Conservation (phyloP, 257 asterid genomes). For the Handroanthus guayacan region DNA sequence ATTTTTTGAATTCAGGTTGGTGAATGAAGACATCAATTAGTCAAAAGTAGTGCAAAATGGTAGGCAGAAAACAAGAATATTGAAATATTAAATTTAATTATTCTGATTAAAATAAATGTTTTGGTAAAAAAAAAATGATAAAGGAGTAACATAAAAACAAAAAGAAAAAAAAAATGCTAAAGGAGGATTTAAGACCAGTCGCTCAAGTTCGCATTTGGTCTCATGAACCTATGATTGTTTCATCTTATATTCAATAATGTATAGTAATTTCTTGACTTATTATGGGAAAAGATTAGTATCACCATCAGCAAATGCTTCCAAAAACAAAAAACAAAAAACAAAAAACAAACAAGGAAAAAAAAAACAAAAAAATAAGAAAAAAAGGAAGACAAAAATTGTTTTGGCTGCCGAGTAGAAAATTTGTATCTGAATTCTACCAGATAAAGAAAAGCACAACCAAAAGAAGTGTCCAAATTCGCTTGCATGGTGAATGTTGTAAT, state of each 20-base stretch:
- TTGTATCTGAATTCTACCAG: no score
- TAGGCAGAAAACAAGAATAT: conserved; percentile 22
- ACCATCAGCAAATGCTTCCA: background rate
- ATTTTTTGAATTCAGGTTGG: no score
- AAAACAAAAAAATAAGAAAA: no score
- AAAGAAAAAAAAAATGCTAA: no score
- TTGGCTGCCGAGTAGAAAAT: no score
- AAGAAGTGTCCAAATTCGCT: no score
- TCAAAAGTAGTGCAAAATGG: conserved; percentile 21
- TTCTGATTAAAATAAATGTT: background rate
- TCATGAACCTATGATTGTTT: background rate
- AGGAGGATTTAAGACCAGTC: background rate
- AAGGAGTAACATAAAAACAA: no score
- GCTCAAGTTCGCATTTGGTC: background rate
- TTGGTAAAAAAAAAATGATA: background rate
- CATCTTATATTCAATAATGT: background rate
- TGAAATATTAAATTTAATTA: background rate
- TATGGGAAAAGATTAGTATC: background rate
- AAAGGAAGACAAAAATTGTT: no score
- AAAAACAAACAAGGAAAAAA: no score
- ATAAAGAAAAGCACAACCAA: no score
- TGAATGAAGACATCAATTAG: background rate
- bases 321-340: no score
- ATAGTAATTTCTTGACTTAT: background rate
- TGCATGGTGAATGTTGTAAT: no score